phyloP scores from a whole-genome alignment of 306 rosid species.

The Oemleria cerasiformis region DNA sequence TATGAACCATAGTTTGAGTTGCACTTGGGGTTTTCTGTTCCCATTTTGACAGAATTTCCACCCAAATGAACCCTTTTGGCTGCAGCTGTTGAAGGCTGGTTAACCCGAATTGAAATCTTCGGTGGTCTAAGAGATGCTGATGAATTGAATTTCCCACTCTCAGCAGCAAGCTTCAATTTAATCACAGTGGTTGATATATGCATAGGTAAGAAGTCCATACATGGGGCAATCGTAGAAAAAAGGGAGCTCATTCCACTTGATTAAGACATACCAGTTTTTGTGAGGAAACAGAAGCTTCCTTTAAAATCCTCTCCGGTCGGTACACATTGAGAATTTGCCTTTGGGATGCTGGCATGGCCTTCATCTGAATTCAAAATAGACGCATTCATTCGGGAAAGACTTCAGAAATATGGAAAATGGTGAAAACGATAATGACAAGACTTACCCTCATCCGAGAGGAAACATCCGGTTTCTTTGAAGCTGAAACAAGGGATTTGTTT shows the following conservation, averaged over 20 bases:
- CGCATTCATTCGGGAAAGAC: neutral
- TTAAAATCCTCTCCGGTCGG: constrained; percentile 22
- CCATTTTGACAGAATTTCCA: constrained; percentile 28
- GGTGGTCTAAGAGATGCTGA: constrained; percentile 38
- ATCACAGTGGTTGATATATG: neutral
- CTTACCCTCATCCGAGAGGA: constrained; percentile 36
- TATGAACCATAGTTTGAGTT: neutral
- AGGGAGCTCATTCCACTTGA: neutral
- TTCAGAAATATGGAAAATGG: neutral
- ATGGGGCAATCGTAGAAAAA: neutral
- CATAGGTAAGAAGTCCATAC: neutral
- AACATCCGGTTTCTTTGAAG: constrained; percentile 21
- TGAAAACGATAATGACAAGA: constrained; percentile 13
- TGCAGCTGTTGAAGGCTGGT: constrained; percentile 21
- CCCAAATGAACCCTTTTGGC: constrained; percentile 28
- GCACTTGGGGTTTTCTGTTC: constrained; percentile 9
- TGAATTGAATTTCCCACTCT: constrained; percentile 27
- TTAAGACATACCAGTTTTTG: constrained; percentile 26
- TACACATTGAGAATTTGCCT: constrained; percentile 23
- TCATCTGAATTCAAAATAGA: constrained; percentile 34
- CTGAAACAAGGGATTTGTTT: constrained; percentile 26
- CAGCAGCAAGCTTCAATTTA: constrained; percentile 30
- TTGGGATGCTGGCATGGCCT: constrained; percentile 19
- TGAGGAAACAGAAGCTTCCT: constrained; percentile 14
- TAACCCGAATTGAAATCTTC: constrained; percentile 28